phyloP scores from a whole-genome alignment of 345 rosid genomes.

The Noccaea caerulescens region DNA sequence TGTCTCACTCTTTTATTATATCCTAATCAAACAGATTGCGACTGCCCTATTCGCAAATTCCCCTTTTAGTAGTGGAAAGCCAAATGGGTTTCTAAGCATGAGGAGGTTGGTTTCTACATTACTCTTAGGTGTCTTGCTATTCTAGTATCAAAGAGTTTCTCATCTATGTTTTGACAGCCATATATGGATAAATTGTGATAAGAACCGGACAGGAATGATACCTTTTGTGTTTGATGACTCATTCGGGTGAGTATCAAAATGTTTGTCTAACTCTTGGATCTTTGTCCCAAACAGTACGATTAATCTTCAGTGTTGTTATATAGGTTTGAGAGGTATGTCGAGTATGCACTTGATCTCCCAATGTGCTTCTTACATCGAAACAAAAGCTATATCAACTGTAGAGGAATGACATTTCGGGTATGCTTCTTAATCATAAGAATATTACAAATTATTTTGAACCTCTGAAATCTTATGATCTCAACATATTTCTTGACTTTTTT shows the following conservation, averaged over 20 bases:
- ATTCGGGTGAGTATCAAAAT: conserved; percentile 65
- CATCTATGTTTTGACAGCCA: conserved; percentile 54
- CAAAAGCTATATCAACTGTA: no score
- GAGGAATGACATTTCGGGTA: no score
- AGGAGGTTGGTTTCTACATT: conserved; percentile 60
- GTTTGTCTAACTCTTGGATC: background rate
- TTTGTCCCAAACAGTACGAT: no score
- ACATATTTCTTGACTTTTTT: background rate
- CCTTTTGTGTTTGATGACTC: conserved; percentile 87
- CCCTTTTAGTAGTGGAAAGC: conserved; percentile 89
- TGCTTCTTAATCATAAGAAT: no score
- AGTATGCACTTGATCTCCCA: no score
- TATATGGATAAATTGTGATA: conserved; percentile 71
- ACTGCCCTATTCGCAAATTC: conserved; percentile 97
- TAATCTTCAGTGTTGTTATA: no score
- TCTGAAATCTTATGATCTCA: conserved; percentile 39
- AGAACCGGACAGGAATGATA: conserved; percentile 76
- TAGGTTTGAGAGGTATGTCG: no score
- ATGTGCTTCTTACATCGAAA: no score
- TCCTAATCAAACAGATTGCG: conserved; percentile 63
- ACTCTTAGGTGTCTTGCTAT: background rate
- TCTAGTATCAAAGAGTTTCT: background rate
- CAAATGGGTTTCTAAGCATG: conserved; percentile 89
- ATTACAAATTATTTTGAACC: no score
- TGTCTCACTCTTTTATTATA: conserved; percentile 1